A percentile compares a stretch with the other conserved stretches of the same genome.
Conservation (phyloP, 306 rosid genomes). For the Ceratonia siliqua region DNA sequence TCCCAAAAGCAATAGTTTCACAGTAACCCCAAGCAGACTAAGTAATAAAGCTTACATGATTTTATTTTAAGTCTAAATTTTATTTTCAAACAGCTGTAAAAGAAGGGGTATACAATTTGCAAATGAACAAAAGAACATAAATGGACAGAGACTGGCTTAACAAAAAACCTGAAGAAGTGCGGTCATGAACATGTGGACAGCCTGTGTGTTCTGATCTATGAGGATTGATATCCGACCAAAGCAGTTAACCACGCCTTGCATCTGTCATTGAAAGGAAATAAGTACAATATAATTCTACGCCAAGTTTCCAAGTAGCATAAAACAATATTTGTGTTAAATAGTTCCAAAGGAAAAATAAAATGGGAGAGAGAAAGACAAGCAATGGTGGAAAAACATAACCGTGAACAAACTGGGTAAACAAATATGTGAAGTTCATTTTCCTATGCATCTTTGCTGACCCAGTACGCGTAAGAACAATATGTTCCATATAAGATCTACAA, state of each 20-base stretch:
- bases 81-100: slow-evolving; percentile 2
- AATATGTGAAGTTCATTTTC: slow-evolving; percentile 17
- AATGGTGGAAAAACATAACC: not conserved
- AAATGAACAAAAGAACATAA: slow-evolving; percentile 9
- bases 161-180: slow-evolving; percentile 90
- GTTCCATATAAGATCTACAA: not conserved
- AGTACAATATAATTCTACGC: slow-evolving; percentile 20
- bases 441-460: slow-evolving; percentile 8
- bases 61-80: not conserved
- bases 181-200: slow-evolving; percentile 92
- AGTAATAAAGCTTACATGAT: not conserved
- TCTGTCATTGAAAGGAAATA: slow-evolving; percentile 48
- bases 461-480: not conserved
- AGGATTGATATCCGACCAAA: slow-evolving; percentile 95
- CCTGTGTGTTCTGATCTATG: slow-evolving; percentile 96
- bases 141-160: slow-evolving; percentile 24
- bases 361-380: not conserved
- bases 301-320: not conserved
- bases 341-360: not conserved
- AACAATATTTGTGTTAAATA: slow-evolving; percentile 10
- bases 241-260: slow-evolving; percentile 90
- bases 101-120: slow-evolving; percentile 15
- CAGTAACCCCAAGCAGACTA: slow-evolving; percentile 45
- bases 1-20: not conserved
- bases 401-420: not conserved